A percentile compares a stretch with the other conserved stretches of the same genome.
Evolutionary conservation across 257 asterid species (phyloP).

Genomic region (Solanum peruvianum): DNA sequence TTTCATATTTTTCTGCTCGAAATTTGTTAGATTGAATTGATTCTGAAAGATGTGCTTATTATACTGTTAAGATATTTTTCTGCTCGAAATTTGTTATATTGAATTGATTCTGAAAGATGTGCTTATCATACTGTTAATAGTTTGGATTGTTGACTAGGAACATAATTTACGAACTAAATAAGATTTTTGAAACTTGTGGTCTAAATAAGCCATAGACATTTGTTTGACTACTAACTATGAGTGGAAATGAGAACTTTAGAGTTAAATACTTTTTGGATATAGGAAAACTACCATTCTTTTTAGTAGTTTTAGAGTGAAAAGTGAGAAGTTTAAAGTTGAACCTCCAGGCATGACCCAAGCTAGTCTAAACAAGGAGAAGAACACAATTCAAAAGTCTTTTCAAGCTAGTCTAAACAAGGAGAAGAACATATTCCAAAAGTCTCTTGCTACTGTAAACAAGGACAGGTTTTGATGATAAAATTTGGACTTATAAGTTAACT

Average conservation of each 20-base stretch:
- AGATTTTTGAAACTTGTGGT: not conserved
- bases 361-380: not conserved
- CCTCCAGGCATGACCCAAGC: not conserved
- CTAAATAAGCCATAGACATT: not conserved
- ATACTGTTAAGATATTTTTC: not conserved
- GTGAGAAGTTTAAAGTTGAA: conserved; percentile 23
- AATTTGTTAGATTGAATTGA: not conserved
- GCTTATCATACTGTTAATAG: not conserved
- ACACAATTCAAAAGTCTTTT: not conserved
- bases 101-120: not conserved
- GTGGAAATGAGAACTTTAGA: conserved; percentile 21
- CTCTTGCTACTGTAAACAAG: not conserved
- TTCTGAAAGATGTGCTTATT: not conserved
- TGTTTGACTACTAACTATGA: not conserved
- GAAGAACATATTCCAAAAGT: not conserved
- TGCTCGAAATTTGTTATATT: not conserved
- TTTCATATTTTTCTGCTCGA: not conserved
- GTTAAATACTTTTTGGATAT: not conserved
- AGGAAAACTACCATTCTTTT: not conserved
- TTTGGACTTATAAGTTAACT: not conserved
- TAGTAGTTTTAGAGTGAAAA: not conserved
- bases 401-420: not conserved
- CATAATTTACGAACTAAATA: not conserved
- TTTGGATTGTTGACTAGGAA: not conserved
- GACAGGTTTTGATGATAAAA: not conserved